Base-by-base conservation (phyloP, 352 stramenopile genomes). In the Phytophthora europaea region DNA sequence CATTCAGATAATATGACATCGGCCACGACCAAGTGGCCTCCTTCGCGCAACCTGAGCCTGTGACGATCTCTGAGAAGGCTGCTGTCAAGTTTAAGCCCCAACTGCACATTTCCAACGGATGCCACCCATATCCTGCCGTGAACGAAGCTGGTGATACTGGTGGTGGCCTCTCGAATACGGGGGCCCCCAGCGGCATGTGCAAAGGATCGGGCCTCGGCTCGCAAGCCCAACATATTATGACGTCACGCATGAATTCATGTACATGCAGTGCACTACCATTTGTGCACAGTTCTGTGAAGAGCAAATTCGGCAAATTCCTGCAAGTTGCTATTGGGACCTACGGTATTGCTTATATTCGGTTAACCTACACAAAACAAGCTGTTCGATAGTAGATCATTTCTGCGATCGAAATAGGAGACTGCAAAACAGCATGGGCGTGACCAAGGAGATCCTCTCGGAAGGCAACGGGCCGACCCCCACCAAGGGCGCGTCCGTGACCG, bases 401-500 rank as follows among this genome's bases (percentile, higher is more conserved):
- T 31, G 22, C 48, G 9, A 51, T 48, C 16, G 2, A 61, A 63
- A 23, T 64, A 43, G 36, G 36, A 43, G 34, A 43, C 36, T 13
- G 4, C 38, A 45, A 45, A 16, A 45, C 38, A 45, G 38, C 33
- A 89, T 94, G 87, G 87, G 85, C 53, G 77, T 91, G 57, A 89
- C 78, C 26, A 95, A 94, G 76, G 78, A 88, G 34, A 75, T 93
- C 40, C 20, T 92, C 4, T 65, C 75, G 53, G 76, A 82, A 56
- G 89, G 89, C 60, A 75, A 81, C 65, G 89, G 89, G 51, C 64
- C 78, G 54, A 87, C 58, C 53, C 88, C 89, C 26, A 64, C 79
- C 22, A 90, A 83, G 47, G 89, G 87, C 61, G 72, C 77, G 47
- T 91, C 70, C 2, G 90, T 96, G 45, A 96, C 86, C 33, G 86